Base-by-base conservation (phyloP, 768 basidiomycete genomes). In the Mycena chlorophos region DNA sequence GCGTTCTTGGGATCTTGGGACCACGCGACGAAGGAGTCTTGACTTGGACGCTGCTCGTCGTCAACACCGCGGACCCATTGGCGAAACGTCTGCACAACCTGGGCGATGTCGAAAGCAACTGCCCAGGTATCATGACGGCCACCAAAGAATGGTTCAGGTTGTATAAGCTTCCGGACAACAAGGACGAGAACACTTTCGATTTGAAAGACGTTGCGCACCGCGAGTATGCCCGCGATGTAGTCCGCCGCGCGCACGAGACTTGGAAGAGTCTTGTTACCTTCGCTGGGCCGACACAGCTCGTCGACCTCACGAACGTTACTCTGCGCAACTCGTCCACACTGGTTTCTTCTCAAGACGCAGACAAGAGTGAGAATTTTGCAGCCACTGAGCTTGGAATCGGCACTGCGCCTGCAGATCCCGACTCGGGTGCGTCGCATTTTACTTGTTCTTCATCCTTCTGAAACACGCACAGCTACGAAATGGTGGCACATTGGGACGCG, bases 1-100 rank as follows among this genome's bases (percentile, higher is more conserved):
- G 90, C 77, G 84, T 91, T 53, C 85, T 91, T 64, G 89, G 89
- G 57, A 85, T 90, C 77, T 89, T 91, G 87, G 89, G 89, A 51
- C 75, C 89, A 50, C 82, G 90, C 63, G 89, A 91, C 68, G 89
- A 91, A 69, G 89, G 89, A 60, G 87, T 89, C 74, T 89, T 88
- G 47, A 88, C 89, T 77, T 90, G 88, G 88, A 91, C 90, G 73
- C 84, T 91, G 69, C 75, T 91, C 69, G 89, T 87, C 69, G 83
- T 91, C 58, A 88, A 91, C 66, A 77, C 86, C 63, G 79, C 83
- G 65, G 89, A 91, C 69, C 87, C 89, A 26, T 82, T 91, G 42
- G 89, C 89, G 19, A 71, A 82, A 61, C 82, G 87, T 68, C 77
- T 91, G 61, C 89, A 89, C 74, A 88, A 87, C 69, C 82, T 90